Conservation (phyloP, 2,329 filamentous ascomycete genomes). For the Paraconiothyrium brasiliense region DNA sequence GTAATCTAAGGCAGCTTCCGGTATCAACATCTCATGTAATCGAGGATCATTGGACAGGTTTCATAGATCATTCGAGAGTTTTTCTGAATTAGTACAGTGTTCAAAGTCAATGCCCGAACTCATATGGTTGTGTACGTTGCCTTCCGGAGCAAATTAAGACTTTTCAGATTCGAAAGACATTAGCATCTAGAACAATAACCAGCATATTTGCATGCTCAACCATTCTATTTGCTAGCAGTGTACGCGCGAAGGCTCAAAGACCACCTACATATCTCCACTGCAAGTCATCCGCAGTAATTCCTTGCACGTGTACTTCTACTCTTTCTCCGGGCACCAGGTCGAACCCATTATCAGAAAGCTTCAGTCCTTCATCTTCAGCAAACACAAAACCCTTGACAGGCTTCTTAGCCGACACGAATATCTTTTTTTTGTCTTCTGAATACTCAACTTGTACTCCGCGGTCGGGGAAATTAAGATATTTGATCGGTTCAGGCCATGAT, state of each 20-base stretch:
- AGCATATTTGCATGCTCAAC: background rate
- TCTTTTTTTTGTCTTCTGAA: conserved; percentile 18
- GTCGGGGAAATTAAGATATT: conserved; percentile 29
- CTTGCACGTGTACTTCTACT: conserved; percentile 27
- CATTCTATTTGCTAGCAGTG: background rate
- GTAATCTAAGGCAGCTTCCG: no score
- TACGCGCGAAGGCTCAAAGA: background rate
- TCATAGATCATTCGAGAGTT: no score
- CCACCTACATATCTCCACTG: conserved; percentile 27
- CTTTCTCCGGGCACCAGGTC: conserved; percentile 35
- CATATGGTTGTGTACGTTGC: no score
- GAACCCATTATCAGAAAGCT: conserved; percentile 40
- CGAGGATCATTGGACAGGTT: no score
- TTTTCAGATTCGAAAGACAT: no score
- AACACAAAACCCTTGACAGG: conserved; percentile 36
- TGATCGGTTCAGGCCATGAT: conserved; percentile 37
- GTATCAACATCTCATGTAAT: no score
- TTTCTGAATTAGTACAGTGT: no score
- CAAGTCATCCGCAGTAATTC: conserved; percentile 19
- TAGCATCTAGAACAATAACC: no score
- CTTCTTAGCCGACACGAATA: conserved; percentile 20
- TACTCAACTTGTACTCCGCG: conserved; percentile 22
- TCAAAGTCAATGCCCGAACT: no score
- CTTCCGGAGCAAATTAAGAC: no score
- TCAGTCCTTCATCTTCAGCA: conserved; percentile 28